A percentile compares a stretch with the other conserved stretches of the same genome.
phyloP scores from a whole-genome alignment of 192 early-diverging fungal genomes.

The Coemansia sp. region DNA sequence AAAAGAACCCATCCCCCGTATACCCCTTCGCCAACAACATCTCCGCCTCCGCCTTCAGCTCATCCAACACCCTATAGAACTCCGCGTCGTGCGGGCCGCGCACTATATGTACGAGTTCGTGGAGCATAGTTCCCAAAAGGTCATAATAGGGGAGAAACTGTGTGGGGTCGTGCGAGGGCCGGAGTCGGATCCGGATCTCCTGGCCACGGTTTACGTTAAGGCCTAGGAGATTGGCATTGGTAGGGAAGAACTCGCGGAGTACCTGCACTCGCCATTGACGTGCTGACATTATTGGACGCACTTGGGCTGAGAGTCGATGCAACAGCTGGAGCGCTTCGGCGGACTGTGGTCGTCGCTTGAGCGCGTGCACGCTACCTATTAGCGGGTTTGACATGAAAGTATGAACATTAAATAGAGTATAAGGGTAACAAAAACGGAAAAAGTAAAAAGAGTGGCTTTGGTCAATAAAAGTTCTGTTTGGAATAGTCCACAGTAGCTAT shows the following conservation, averaged over 20 bases:
- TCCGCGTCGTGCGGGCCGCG: constrained; percentile 35
- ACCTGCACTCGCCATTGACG: constrained; percentile 37
- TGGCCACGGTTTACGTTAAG: constrained; percentile 44
- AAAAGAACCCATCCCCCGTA: constrained; percentile 47
- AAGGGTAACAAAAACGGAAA: neutral
- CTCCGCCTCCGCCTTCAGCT: constrained; percentile 35
- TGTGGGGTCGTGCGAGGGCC: constrained; percentile 17
- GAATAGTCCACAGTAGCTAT: too few relatives aligned
- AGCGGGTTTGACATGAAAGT: constrained; percentile 14
- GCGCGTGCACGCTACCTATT: constrained; percentile 38
- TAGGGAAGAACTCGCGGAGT: constrained; percentile 45
- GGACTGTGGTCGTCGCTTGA: constrained; percentile 25
- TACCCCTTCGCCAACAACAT: constrained; percentile 37
- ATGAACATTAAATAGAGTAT: neutral
- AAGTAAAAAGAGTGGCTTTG: too few relatives aligned
- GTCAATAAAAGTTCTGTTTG: too few relatives aligned
- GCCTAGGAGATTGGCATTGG: constrained; percentile 31
- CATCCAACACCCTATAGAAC: constrained; percentile 43
- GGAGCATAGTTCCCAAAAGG: constrained; percentile 51
- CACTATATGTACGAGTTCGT: constrained; percentile 53
- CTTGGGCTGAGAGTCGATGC: constrained; percentile 36
- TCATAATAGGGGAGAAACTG: constrained; percentile 40
- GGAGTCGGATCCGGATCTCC: constrained; percentile 50
- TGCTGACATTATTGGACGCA: constrained; percentile 43
- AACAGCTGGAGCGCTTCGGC: constrained; percentile 28